A percentile compares a stretch with the other conserved stretches of the same genome.
Conservation (phyloP, 306 rosid species). For the Cucumis sativus region Cucumber_9930_V3 NC_026661.2:1112501-1113000, state of each 20-base stretch:
- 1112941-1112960: constrained; percentile 86
- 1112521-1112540: not conserved
- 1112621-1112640: not conserved
- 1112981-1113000: constrained; percentile 93
- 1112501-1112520: not conserved
- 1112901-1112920: constrained; percentile 92
- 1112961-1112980: constrained; percentile 95
- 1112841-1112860: constrained; percentile 93
- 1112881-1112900: constrained; percentile 72
- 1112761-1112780: constrained; percentile 52
- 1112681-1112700: not conserved
- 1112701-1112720: not conserved
- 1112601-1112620: not conserved
- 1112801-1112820: constrained; percentile 88
- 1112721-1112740: not conserved
- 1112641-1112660: not conserved
- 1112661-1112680: not conserved
- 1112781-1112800: constrained; percentile 64
- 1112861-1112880: constrained; percentile 84
- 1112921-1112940: constrained; percentile 74
- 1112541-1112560: not conserved
- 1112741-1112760: constrained; percentile 7
- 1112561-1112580: not conserved
- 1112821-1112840: constrained; percentile 68
- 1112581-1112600: not conserved